Base-by-base conservation (phyloP, 2,329 filamentous ascomycete genomes). In the Orbilia brochopaga region DNA sequence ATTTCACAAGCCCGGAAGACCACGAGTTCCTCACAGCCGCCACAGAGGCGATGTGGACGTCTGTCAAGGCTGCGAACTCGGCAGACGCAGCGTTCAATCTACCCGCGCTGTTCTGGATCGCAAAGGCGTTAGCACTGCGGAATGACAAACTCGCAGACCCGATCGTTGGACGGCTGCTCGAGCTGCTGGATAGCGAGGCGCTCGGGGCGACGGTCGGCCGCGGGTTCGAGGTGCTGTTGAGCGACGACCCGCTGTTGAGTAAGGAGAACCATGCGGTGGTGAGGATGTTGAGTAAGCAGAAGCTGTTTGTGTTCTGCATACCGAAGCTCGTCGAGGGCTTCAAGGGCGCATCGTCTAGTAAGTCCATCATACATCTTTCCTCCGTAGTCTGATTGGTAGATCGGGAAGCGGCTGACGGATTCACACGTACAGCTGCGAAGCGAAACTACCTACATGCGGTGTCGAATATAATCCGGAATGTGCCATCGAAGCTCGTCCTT, bases 381-480 rank as follows among this genome's bases (percentile, higher is more conserved):
- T 54, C 65, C 7, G 67, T 69, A n/a, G n/a, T n/a, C n/a, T n/a
- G n/a, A n/a, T n/a, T n/a, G n/a, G n/a, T n/a, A n/a, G n/a, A n/a
- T n/a, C n/a, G n/a, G n/a, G n/a, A n/a, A n/a, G n/a, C n/a, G 58
- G 74, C 17, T 51, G n/a, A 53, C 50, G 50, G 5, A n/a, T 23
- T 19, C 7, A 2, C 8, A 30, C 23, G 21, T 15, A 37, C 40
- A 75, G 75, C 52, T n/a, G 72, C 72, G 2, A 89, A 88, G 78
- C 81, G 83, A 52, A 85, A 87, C 73, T 86, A 87, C 75, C 82
- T 89, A 23, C 83, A 87, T 35, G 87, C 87, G 2, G 81, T 89
- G 1, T 84, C 85, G 2, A 86, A 86, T 0, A 82, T 88, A 13
- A 80, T 89, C 44, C 81, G 82, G 55, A 85, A 84, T 76, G 83